Conservation (phyloP, 345 rosid genomes). For the Acer campestre region DNA sequence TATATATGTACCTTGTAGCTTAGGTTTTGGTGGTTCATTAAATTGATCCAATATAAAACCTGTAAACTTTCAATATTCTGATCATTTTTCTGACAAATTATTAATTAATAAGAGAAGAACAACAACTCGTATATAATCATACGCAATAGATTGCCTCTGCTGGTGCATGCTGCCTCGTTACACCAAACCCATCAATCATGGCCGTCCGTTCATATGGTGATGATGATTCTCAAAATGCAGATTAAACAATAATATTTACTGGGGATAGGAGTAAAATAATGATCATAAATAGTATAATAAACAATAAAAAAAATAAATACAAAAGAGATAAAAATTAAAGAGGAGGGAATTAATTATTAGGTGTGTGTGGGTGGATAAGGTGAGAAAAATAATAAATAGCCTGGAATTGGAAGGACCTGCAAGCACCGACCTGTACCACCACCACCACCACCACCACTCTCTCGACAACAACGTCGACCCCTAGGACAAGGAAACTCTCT, state of each 20-base stretch:
- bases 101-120: background rate
- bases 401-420: slow-evolving; percentile 17
- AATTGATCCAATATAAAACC: background rate
- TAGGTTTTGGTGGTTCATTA: background rate
- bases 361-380: background rate
- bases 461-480: background rate
- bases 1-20: background rate
- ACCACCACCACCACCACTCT: background rate
- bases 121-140: slow-evolving; percentile 1
- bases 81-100: slow-evolving; percentile 14
- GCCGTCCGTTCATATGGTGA: slow-evolving; percentile 6
- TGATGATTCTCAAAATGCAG: background rate
- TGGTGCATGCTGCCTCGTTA: background rate
- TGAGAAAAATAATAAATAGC: slow-evolving; percentile 13
- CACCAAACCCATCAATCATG: slow-evolving; percentile 2
- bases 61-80: background rate
- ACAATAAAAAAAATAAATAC: no score
- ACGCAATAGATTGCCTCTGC: slow-evolving; percentile 21
- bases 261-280: background rate
- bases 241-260: background rate
- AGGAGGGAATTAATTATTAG: background rate
- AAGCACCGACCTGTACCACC: background rate
- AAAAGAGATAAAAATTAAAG: background rate
- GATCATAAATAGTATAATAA: background rate
- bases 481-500: background rate